Base-by-base conservation (phyloP, 371 early-diverging fungal species). In the Coemansia sp. region DNA sequence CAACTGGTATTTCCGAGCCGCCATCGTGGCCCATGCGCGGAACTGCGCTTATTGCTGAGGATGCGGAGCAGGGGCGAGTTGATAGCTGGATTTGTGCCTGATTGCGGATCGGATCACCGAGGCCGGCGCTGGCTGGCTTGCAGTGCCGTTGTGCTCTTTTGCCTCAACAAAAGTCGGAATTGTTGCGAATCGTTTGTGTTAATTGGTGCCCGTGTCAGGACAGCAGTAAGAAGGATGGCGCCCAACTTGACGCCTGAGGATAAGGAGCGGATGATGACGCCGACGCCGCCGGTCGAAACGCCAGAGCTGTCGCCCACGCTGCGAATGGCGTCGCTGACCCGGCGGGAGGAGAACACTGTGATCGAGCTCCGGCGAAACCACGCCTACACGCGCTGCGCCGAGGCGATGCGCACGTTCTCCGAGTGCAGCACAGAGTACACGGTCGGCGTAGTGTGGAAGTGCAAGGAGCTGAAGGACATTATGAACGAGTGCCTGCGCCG, bases 361-460 rank as follows among this genome's bases (percentile, higher is more conserved):
- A 69, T 65, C 4, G 69, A 94, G 9, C 92, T 95, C 94, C 94
- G 94, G 79, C 88, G 86, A 55, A 85, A 90, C 80, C 95, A 95
- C 72, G 94, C 95, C 50, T 77, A 90, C 62, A 81, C 86, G 0
- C 90, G 90, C 57, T 67, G 83, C 61, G 87, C 89, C 68, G 92
- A 62, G 5, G 56, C 70, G 2, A 91, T 52, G 94, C 93, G 52
- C 90, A 90, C 47, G 82, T 82, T 79, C 52, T 84, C 38, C 82
- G 88, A 59, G 87, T 93, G 33, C 88, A 93, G 81, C 69, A 88
- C 43, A 58, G 90, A 39, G 85, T 92, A 11, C 90, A 94, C 69
- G 89, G 93, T 75, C 79, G 90, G 64, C 84, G 89, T 65, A 88
- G 93, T 36, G 89, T 95, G n/a, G 95, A 95, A 75, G 81, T 95